A percentile compares a stretch with the other conserved stretches of the same genome.
phyloP scores from a whole-genome alignment of 192 early-diverging fungal genomes.

The Coemansia sp. region DNA sequence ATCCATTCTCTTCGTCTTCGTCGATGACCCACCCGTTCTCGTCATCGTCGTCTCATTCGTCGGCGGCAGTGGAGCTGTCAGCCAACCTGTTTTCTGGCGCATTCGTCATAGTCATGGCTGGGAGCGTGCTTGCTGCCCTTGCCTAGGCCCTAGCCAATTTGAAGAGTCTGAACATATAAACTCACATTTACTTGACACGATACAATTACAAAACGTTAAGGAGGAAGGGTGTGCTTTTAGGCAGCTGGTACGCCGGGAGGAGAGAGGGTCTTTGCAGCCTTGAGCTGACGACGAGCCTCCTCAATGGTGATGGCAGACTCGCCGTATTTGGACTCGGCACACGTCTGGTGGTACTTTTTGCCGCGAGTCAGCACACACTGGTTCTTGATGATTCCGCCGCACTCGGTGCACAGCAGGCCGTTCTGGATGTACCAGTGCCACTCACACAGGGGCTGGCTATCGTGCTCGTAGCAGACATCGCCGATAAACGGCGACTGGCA shows the following conservation, averaged over 20 bases:
- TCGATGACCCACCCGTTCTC: not conserved
- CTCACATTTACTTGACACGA: not conserved
- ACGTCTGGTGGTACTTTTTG: slow-evolving; percentile 54
- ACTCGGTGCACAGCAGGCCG: slow-evolving; percentile 53
- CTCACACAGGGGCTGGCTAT: slow-evolving; percentile 57
- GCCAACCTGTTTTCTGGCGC: not conserved
- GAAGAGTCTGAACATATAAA: not conserved
- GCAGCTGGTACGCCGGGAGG: not conserved
- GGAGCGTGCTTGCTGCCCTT: not conserved
- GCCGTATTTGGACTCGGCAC: slow-evolving; percentile 56
- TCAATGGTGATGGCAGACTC: slow-evolving; percentile 45
- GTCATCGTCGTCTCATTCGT: not conserved
- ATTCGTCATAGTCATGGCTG: not conserved
- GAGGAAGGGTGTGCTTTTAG: not conserved
- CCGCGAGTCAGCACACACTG: slow-evolving; percentile 56
- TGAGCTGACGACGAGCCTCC: slow-evolving; percentile 47
- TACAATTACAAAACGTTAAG: not conserved
- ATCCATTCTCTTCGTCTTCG: not conserved
- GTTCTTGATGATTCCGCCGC: slow-evolving; percentile 54
- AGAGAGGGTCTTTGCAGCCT: slow-evolving; percentile 14
- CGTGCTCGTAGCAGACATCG: slow-evolving; percentile 57
- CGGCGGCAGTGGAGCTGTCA: not conserved
- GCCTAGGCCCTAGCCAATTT: not conserved
- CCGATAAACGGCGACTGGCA: slow-evolving; percentile 58
- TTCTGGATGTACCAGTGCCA: slow-evolving; percentile 60